Evolutionary conservation across 768 basidiomycete genomes (phyloP), one percentile per base, ranked within the genome.

Genomic region (Austroboletus eburneus): DNA sequence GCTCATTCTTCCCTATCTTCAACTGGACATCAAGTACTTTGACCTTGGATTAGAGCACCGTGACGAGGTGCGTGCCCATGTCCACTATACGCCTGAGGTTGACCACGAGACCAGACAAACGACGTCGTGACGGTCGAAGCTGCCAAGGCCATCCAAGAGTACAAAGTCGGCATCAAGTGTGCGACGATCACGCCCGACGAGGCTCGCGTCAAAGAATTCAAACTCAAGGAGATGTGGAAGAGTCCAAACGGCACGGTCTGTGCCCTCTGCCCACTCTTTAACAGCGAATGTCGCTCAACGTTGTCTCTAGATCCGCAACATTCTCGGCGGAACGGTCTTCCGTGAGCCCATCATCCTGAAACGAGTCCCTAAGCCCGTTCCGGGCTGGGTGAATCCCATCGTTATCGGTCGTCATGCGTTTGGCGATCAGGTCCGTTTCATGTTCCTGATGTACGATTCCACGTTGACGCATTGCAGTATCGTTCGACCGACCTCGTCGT

Each of bases 181-280:
- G 95, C 94, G 33, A 98, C 95, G 37, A 98, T 98, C 71, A 99
- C 96, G 2, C 96, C 96, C 6, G 96, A 99, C 64, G 95, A 98
- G 66, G 91, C 83, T 20, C 86, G 94, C 48, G 92, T 97, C 39
- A 72, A 93, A 64, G 96, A 98, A 70, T 99, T 96, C 80, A 90
- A 92, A 41, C 77, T 99, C 64, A 97, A 96, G 77, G 83, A 94
- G 70, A 99, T 99, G 95, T 96, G 92, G 94, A 87, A 76, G 74
- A 91, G 89, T 61, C 95, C 94, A 6, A 96, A 96, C 67, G 94
- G 93, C 57, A 95, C 94, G 2, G 87, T 90, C 50, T 43, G 85
- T 70, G 18, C 44, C 46, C 33, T 43, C 34, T 33, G 14, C 40
- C 45, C 38, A 39, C 49, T 37, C 29, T 13, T 29, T 42, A 37